Evolutionary conservation across 2,329 filamentous ascomycete genomes (phyloP), one percentile per base, ranked within the genome.

Genomic region (Trichoderma sp.): DNA sequence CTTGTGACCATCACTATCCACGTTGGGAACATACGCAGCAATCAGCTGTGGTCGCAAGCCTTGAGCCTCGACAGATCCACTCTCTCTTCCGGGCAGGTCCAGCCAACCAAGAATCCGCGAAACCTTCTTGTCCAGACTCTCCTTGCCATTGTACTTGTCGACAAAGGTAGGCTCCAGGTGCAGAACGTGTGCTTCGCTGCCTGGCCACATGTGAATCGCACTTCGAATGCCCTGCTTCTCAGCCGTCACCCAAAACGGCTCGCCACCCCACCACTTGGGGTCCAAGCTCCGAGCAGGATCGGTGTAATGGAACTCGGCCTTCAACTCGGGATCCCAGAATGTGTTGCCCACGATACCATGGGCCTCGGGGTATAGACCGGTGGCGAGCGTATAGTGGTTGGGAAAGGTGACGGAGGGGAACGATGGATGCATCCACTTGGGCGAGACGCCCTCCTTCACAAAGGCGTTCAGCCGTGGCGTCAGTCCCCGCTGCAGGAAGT

Each of bases 151-250:
- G 83, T 88, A 99, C 76, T 90, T 91, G 82, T 98, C 96, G 63
- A 98, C 80, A 77, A 93, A 93, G 11, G 89, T 91, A 3, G 95
- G 93, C 74, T 95, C 90, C 20, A 91, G 84, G n/a, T 87, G 85
- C 13, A 89, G 86, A 73, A 97, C 92, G 79, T 94, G 91, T 6
- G 95, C 95, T 82, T 99, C 96, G 57, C 93, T 97, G 2, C 96
- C 96, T 1, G 96, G 96, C 96, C 96, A 99, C 96, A 99, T 99
- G 80, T 99, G 96, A 30, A 99, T 90, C 1, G 94, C 96, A 34
- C 91, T 90, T 71, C 89, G 88, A 36, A 97, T 85, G 6, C 92
- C 92, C 75, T 94, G 92, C 71, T 88, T 89, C 83, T 98, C 96
- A 6, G 95, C 95, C 1, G 95, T 97, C 30, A 92, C 91, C 96